phyloP scores from a whole-genome alignment of 345 rosid species.

The Rhodamnia argentea region DNA sequence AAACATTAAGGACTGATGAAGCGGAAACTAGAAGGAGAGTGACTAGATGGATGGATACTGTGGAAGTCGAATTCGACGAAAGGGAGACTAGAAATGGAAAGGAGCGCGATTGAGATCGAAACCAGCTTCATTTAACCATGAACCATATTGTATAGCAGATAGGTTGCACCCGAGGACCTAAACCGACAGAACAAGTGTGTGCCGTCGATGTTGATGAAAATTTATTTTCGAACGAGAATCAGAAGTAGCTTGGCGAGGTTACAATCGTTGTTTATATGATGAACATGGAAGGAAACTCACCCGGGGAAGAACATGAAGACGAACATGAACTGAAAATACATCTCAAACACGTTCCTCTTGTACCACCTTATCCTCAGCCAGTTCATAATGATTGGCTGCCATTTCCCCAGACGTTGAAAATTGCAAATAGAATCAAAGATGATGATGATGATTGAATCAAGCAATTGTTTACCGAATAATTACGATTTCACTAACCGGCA shows the following conservation, averaged over 20 bases:
- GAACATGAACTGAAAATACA: slow-evolving; percentile 86
- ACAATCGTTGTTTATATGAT: neutral
- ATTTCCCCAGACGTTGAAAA: neutral
- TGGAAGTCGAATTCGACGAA: neutral
- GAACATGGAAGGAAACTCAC: slow-evolving; percentile 18
- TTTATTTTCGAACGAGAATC: neutral
- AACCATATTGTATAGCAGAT: neutral
- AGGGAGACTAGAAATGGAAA: neutral
- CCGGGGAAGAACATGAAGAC: slow-evolving; percentile 88
- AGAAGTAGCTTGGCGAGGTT: neutral
- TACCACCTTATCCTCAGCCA: slow-evolving; percentile 86
- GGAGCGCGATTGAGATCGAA: neutral
- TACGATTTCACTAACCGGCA: slow-evolving; percentile 44
- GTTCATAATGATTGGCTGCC: slow-evolving; percentile 87
- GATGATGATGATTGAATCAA: neutral
- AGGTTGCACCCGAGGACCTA: neutral
- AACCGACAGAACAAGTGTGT: neutral
- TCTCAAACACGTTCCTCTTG: slow-evolving; percentile 69
- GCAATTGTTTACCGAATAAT: neutral
- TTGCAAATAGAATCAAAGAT: neutral
- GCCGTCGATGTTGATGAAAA: neutral
- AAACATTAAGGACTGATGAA: neutral
- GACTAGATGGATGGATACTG: neutral
- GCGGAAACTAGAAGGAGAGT: neutral
- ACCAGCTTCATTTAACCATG: neutral